Percentiles rank a stretch among this genome's conserved stretches.
Conservation (phyloP, 2,329 filamentous ascomycete species). For the Colletotrichum cordylinicola region DNA sequence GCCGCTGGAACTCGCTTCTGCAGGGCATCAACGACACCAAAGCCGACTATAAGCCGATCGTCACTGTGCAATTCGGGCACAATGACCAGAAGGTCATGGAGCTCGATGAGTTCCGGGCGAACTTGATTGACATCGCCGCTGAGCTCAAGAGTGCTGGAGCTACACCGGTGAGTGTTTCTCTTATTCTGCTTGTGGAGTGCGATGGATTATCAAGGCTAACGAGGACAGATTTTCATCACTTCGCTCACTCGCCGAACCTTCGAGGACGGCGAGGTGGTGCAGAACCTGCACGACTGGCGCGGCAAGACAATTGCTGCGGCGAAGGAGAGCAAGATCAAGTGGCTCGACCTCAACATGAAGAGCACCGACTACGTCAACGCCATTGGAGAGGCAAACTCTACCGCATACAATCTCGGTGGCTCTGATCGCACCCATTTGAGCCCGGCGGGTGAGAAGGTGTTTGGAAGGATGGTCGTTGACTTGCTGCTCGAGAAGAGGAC, state of each 20-base stretch:
- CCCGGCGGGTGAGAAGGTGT: slow-evolving; percentile 56
- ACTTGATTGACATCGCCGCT: slow-evolving; percentile 51
- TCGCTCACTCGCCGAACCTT: slow-evolving; percentile 58
- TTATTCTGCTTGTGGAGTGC: not conserved
- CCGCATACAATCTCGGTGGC: slow-evolving; percentile 49
- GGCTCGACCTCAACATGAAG: slow-evolving; percentile 56
- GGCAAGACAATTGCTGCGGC: slow-evolving; percentile 54
- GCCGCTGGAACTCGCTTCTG: slow-evolving; percentile 58
- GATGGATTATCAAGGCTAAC: slow-evolving; percentile 8
- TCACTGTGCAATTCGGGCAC: slow-evolving; percentile 60
- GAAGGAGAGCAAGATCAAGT: slow-evolving; percentile 35
- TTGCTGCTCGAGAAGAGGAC: slow-evolving; percentile 41
- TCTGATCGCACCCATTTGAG: slow-evolving; percentile 64
- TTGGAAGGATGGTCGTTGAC: slow-evolving; percentile 63
- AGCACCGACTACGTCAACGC: slow-evolving; percentile 56
- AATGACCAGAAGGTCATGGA: slow-evolving; percentile 65
- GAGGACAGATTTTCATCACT: slow-evolving; percentile 52
- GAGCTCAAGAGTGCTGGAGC: slow-evolving; percentile 49
- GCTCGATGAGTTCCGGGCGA: slow-evolving; percentile 52
- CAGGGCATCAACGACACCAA: slow-evolving; percentile 43
- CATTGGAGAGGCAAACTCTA: slow-evolving; percentile 52
- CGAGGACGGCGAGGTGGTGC: slow-evolving; percentile 45
- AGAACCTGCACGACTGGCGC: slow-evolving; percentile 53
- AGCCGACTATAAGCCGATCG: slow-evolving; percentile 34
- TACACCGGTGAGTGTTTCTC: slow-evolving; percentile 39